Conservation (phyloP, 768 basidiomycete species). For the Rhizopogon vesiculosus region DNA sequence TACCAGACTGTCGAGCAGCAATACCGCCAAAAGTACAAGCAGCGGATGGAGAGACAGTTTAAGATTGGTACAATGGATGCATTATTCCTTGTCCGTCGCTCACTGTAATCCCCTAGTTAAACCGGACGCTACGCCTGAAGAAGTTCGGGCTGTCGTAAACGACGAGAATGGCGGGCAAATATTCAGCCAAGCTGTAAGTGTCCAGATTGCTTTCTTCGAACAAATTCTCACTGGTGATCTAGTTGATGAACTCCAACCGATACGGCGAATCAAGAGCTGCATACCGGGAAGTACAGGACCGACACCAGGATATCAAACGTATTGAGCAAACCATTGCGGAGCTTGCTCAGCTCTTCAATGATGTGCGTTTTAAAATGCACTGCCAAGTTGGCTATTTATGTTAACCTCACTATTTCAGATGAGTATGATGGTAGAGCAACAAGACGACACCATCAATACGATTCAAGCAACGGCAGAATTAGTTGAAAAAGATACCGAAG, state of each 20-base stretch:
- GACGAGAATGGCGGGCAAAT: slow-evolving; percentile 80
- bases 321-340: slow-evolving; percentile 93
- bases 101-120: slow-evolving; percentile 51
- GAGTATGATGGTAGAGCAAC: slow-evolving; percentile 92
- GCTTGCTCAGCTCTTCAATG: slow-evolving; percentile 93
- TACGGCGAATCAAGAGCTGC: slow-evolving; percentile 86
- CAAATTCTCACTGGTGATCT: slow-evolving; percentile 1
- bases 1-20: slow-evolving; percentile 83
- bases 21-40: slow-evolving; percentile 72
- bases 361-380: slow-evolving; percentile 45
- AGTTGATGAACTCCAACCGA: slow-evolving; percentile 90
- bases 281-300: slow-evolving; percentile 95
- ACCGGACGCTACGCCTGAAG: slow-evolving; percentile 88
- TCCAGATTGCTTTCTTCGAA: neutral
- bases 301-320: slow-evolving; percentile 92
- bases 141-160: slow-evolving; percentile 82
- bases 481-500: slow-evolving; percentile 81
- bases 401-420: slow-evolving; percentile 46
- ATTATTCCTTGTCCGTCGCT: neutral
- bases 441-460: slow-evolving; percentile 80
- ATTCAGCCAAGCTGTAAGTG: slow-evolving; percentile 78
- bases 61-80: slow-evolving; percentile 59
- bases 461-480: slow-evolving; percentile 74
- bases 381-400: neutral
- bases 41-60: slow-evolving; percentile 81